Conservation (phyloP, 2,329 filamentous ascomycete genomes). For the Botrytis medusae region DNA sequence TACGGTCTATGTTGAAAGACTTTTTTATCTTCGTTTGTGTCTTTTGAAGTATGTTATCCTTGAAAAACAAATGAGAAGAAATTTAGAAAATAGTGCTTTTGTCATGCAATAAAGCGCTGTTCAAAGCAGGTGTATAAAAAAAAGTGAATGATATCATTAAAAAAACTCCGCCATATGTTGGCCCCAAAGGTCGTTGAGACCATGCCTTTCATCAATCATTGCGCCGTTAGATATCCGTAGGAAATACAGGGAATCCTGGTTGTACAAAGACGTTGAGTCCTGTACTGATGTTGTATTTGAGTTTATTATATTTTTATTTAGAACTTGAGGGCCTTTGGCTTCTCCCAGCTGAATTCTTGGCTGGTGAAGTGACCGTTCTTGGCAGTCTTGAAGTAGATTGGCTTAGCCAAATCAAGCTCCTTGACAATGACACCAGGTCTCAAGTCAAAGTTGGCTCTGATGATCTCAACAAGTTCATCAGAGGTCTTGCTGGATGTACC, state of each 20-base stretch:
- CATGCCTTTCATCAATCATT: slow-evolving; percentile 40
- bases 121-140: slow-evolving; percentile 29
- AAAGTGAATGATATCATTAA: slow-evolving; percentile 25
- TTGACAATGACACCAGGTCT: slow-evolving; percentile 97
- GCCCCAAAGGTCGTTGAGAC: slow-evolving; percentile 41
- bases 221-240: slow-evolving; percentile 38
- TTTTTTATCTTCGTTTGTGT: slow-evolving; percentile 36
- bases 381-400: slow-evolving; percentile 97
- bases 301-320: slow-evolving; percentile 52
- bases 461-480: slow-evolving; percentile 92
- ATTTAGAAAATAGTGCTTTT: slow-evolving; percentile 10
- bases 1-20: slow-evolving; percentile 44
- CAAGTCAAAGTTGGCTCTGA: slow-evolving; percentile 95
- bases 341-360: slow-evolving; percentile 97
- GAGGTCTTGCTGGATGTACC: slow-evolving; percentile 88
- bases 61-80: slow-evolving; percentile 11
- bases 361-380: slow-evolving; percentile 99
- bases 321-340: slow-evolving; percentile 91
- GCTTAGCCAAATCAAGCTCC: slow-evolving; percentile 90
- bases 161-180: slow-evolving; percentile 31
- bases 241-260: slow-evolving; percentile 32
- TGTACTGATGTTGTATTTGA: slow-evolving; percentile 31
- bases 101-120: neutral
- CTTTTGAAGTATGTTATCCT: slow-evolving; percentile 18
- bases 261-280: slow-evolving; percentile 40